Evolutionary conservation across 805 yeast genomes (phyloP).

Genomic region (Lipomyces sp.): DNA sequence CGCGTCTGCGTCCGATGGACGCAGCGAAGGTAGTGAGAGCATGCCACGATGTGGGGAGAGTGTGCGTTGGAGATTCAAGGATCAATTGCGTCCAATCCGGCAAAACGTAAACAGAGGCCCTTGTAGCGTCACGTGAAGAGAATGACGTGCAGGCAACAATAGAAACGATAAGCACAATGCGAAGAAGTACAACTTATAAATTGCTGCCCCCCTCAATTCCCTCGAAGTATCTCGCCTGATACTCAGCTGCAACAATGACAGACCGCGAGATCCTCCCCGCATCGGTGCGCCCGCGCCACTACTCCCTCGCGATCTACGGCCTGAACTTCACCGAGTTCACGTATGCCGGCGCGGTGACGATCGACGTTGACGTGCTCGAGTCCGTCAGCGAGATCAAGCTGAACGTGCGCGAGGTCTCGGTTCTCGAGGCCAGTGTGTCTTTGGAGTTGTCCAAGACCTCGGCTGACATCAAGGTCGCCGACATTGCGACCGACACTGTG

Average conservation of each 20-base stretch:
- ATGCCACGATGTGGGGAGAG: too few species aligned
- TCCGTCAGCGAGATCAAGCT: conserved; percentile 24
- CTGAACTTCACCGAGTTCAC: conserved; percentile 23
- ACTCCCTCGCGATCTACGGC: conserved; percentile 26
- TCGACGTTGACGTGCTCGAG: conserved; percentile 29
- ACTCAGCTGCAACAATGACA: too few species aligned
- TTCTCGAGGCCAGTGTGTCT: conserved; percentile 17
- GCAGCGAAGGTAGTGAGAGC: too few species aligned
- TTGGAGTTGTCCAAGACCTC: conserved; percentile 28
- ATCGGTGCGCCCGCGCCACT: conserved; percentile 27
- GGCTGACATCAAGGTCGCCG: conserved; percentile 34
- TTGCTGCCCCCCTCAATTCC: too few species aligned
- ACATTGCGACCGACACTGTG: conserved; percentile 42
- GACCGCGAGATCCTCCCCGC: conserved; percentile 29
- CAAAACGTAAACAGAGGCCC: too few species aligned
- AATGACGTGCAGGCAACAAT: too few species aligned
- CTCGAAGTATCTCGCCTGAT: too few species aligned
- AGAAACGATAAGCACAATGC: too few species aligned
- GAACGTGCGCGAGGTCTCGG: conserved; percentile 27
- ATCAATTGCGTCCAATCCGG: too few species aligned
- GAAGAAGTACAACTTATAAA: too few species aligned
- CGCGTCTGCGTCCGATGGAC: background rate
- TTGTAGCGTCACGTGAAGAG: too few species aligned
- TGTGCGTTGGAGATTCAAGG: too few species aligned
- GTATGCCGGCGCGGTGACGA: conserved; percentile 27